A percentile compares a stretch with the other conserved stretches of the same genome.
These are phyloP conservation scores for Pisolithus thermaeus DNA, from an alignment of 1,284 basidiomycete species.

Conservation along the genomic window DNA sequence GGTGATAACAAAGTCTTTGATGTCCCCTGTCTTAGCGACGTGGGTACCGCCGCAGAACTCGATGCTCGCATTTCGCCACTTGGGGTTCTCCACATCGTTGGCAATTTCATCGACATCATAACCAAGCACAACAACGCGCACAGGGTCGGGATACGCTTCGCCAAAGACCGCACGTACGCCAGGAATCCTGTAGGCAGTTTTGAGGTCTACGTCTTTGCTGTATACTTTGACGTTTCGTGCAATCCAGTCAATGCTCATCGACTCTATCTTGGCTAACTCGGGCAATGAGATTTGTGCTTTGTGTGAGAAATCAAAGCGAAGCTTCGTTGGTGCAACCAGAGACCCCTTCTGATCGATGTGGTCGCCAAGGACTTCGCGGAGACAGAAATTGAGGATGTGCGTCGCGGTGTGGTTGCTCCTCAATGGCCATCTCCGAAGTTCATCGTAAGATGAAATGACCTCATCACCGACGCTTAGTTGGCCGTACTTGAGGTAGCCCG, in stretches of 20 bases:
- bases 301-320: conserved; percentile 98
- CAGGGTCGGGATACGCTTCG: conserved; percentile 96
- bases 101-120: conserved; percentile 84
- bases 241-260: conserved; percentile 86
- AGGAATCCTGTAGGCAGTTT: conserved; percentile 80
- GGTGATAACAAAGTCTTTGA: conserved; percentile 90
- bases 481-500: conserved; percentile 81
- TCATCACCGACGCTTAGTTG: conserved; percentile 62
- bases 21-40: conserved; percentile 91
- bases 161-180: conserved; percentile 97
- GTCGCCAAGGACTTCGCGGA: conserved; percentile 92
- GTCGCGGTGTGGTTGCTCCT: conserved; percentile 99
- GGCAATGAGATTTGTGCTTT: conserved; percentile 75
- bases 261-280: conserved; percentile 83
- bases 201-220: conserved; percentile 83
- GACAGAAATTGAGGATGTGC: conserved; percentile 92
- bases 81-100: conserved; percentile 80
- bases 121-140: conserved; percentile 90
- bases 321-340: conserved; percentile 89
- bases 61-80: conserved; percentile 87
- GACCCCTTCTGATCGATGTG: conserved; percentile 99
- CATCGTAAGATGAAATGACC: conserved; percentile 72
- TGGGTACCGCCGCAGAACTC: conserved; percentile 99
- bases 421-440: conserved; percentile 91
- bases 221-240: conserved; percentile 84